A percentile compares a stretch with the other conserved stretches of the same genome.
Conservation (phyloP, 2,329 filamentous ascomycete genomes). For the Neopestalotiopsis sp. region DNA sequence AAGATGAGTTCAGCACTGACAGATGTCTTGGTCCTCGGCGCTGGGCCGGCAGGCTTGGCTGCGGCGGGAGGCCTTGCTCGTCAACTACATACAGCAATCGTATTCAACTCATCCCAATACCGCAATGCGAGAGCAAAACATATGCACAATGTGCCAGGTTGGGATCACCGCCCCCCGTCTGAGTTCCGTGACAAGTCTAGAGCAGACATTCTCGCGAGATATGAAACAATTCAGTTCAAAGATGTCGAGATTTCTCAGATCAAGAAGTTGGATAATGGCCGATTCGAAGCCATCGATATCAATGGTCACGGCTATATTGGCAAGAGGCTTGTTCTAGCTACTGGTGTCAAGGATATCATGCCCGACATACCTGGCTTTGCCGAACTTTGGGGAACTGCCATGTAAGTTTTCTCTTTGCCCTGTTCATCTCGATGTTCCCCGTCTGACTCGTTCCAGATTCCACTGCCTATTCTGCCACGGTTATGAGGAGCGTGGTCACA, state of each 20-base stretch:
- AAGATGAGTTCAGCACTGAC: background rate
- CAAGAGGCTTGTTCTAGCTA: slow-evolving; percentile 17
- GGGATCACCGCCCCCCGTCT: slow-evolving; percentile 14
- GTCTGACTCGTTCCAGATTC: background rate
- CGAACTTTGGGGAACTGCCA: slow-evolving; percentile 15
- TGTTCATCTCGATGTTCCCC: background rate
- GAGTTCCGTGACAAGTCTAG: slow-evolving; percentile 11
- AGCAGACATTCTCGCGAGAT: slow-evolving; percentile 11
- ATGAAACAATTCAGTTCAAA: slow-evolving; percentile 8
- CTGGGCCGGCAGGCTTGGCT: slow-evolving; percentile 17
- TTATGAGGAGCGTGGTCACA: slow-evolving; percentile 13
- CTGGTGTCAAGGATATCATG: slow-evolving; percentile 16
- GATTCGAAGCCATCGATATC: slow-evolving; percentile 13
- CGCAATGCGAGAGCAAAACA: slow-evolving; percentile 12
- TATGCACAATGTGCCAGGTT: slow-evolving; percentile 19
- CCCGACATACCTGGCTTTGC: slow-evolving; percentile 14
- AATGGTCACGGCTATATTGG: background rate
- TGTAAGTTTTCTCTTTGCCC: background rate
- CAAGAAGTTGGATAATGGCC: slow-evolving; percentile 1
- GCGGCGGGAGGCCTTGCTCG: slow-evolving; percentile 13
- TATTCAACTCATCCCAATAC: slow-evolving; percentile 17
- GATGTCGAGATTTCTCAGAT: background rate
- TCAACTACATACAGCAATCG: slow-evolving; percentile 9
- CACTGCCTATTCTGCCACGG: slow-evolving; percentile 20
- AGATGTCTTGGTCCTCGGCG: slow-evolving; percentile 19